Base-by-base conservation (phyloP, 306 rosid species). In the Boehmeria nivea region DNA sequence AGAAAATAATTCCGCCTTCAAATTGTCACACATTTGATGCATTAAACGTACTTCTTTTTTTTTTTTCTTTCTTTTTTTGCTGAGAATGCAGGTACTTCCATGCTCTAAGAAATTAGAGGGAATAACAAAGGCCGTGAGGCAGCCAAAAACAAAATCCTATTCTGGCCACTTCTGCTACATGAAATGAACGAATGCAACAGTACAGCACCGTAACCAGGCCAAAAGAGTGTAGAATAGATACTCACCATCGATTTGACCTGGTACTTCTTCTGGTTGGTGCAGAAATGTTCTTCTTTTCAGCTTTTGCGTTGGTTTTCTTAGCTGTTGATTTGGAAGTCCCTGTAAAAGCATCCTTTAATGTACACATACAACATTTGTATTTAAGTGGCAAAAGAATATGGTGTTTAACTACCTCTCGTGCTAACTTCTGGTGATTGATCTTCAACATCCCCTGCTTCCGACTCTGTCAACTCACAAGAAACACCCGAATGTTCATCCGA, bases 391-490 rank as follows among this genome's bases (percentile, higher is more conserved):
- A 14, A 28, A 34, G 52, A 8, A 31, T 28, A 23, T 1, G 34
- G 27, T 45, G 51, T 22, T 36, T 27, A 28, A 69, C 70, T 74
- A 83, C 88, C 88, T 71, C 57, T 76, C 22, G 17, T 49, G 25
- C 55, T 65, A 34, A 54, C 44, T 54, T 43, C 22, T 26, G 83
- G 66, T 27, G 90, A 80, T 68, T 82, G 83, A 50, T 72, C 72
- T 71, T 80, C 87, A 12, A 43, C 27, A 7, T 66, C 76, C 14
- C 63, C 77, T 19, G 39, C 33, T 40, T 75, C 81, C 36, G 76
- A 50, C 63, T 79, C 86, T 13, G 54, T 70, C 72, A 79, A 34
- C 69, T 80, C 87, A 53, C 80, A 79, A 20, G 77, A 75, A 69
- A 66, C 61, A 27, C 66, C 70, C 13, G 81, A 80, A 63, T 17